A percentile compares a stretch with the other conserved stretches of the same genome.
Evolutionary conservation across 2,329 filamentous ascomycete species (phyloP).

Genomic region (Nannizziopsis arthrosporioides): DNA sequence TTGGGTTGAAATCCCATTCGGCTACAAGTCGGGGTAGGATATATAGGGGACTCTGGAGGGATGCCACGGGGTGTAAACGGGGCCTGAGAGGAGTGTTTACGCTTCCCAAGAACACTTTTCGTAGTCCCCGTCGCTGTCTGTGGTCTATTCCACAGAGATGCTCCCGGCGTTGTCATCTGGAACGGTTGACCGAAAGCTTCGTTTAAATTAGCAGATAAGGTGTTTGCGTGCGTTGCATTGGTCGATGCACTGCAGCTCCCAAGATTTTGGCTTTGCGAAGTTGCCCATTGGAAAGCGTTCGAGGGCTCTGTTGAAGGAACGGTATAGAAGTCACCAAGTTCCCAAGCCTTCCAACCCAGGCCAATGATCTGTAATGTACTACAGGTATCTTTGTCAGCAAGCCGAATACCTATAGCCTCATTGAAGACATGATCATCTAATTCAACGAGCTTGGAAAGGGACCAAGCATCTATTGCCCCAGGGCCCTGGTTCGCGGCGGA

Average conservation of each 20-base stretch:
- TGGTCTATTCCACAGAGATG: neutral
- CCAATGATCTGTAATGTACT: slow-evolving; percentile 27
- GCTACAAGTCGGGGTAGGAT: neutral
- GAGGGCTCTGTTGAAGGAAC: slow-evolving; percentile 16
- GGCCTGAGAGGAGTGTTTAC: neutral
- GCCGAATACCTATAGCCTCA: slow-evolving; percentile 22
- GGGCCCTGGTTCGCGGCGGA: neutral
- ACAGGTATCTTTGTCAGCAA: slow-evolving; percentile 26
- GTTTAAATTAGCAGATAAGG: neutral
- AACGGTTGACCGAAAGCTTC: neutral
- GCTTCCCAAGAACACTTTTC: slow-evolving; percentile 6
- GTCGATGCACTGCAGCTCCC: neutral
- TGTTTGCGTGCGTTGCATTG: neutral
- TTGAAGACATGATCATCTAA: slow-evolving; percentile 27
- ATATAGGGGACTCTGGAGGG: neutral
- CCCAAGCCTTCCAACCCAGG: slow-evolving; percentile 31
- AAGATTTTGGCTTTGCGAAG: neutral
- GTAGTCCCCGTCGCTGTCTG: neutral
- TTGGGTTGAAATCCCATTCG: neutral
- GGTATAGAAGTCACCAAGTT: slow-evolving; percentile 29
- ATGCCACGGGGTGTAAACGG: neutral
- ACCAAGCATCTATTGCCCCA: slow-evolving; percentile 13
- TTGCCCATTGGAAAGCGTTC: neutral
- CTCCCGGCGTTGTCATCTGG: neutral
- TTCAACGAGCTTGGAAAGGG: slow-evolving; percentile 28